Base-by-base conservation (phyloP, 1,284 basidiomycete species). In the Exsudoporus floridanus region DNA sequence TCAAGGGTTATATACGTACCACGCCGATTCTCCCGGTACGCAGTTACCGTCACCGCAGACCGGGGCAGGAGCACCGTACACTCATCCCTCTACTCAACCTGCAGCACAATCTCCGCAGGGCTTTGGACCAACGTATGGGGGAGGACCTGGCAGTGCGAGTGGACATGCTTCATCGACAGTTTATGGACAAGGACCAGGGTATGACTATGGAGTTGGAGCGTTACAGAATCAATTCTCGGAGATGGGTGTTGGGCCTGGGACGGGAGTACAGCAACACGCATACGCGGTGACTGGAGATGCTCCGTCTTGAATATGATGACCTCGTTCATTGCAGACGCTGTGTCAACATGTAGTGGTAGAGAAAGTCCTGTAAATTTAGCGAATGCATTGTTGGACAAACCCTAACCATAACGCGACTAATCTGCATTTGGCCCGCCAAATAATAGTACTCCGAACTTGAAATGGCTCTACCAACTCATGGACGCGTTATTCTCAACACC, bases 401-500 rank as follows among this genome's bases (percentile, higher is more conserved):
- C 63, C 53, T 66, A 68, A 68, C 61, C 61, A 46, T 53, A 55
- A 46, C 35, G 14, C 8, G 6, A 44, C 16, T 3, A 9, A 4
- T 36, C 5, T 30, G 28, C 12, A 4, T 30, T 30, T 9, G 27
- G 10, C 10, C 4, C 12, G 10, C 12, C 10, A 10, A 5, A 23
- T 5, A 23, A 23, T 5, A 25, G 9, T 12, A 28, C 27, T 28
- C 25, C 28, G 5, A 30, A 25, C 50, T 43, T 39, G 42, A 42
- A 33, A 89, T 90, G 88, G 82, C 88, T 27, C 76, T 92, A 40
- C 88, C 92, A 19, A 93, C 92, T 0, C 81, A 85, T 52, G 94
- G 92, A 55, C 86, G 90, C 56, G 89, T 97, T 49, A 83, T 97
- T 37, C 78, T 99, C 43, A 84, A 92, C 57, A 98, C 96, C 0